phyloP scores from a whole-genome alignment of 169 alveolate species.

The Blepharisma undulans region DNA sequence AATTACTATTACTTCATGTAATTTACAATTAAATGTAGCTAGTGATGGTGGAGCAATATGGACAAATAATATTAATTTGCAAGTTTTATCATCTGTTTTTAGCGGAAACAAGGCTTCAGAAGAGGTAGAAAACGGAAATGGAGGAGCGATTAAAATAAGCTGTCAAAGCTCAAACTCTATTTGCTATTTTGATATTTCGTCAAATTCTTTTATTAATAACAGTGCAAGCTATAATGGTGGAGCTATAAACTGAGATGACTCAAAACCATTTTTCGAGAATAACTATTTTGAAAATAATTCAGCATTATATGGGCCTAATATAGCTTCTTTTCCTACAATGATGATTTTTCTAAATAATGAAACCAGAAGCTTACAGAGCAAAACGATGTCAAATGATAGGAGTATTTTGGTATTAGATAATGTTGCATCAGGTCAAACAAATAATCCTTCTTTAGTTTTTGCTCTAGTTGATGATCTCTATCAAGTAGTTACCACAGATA shows the following conservation, averaged over 20 bases:
- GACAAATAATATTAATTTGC: background rate
- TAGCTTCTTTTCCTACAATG: background rate
- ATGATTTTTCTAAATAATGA: too few species aligned
- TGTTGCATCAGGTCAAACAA: too few species aligned
- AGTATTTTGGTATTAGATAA: too few species aligned
- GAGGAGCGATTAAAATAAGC: background rate
- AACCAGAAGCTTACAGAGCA: too few species aligned
- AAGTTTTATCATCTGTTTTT: background rate
- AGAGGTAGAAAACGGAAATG: too few species aligned
- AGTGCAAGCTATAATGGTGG: background rate
- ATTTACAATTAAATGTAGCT: background rate
- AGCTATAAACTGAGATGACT: background rate
- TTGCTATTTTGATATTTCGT: background rate
- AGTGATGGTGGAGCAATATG: background rate
- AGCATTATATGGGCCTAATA: slow-evolving; percentile 12
- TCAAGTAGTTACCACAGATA: too few species aligned
- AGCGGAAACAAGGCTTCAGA: background rate
- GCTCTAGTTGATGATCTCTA: too few species aligned
- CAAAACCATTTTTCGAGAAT: background rate
- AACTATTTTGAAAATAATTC: background rate
- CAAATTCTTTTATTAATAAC: background rate
- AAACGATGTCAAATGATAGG: too few species aligned
- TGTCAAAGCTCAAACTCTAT: background rate
- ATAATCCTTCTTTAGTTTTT: too few species aligned
- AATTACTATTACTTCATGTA: too few species aligned